phyloP scores from a whole-genome alignment of 2,329 filamentous ascomycete species.

The Plectosphaerella sp. region DNA sequence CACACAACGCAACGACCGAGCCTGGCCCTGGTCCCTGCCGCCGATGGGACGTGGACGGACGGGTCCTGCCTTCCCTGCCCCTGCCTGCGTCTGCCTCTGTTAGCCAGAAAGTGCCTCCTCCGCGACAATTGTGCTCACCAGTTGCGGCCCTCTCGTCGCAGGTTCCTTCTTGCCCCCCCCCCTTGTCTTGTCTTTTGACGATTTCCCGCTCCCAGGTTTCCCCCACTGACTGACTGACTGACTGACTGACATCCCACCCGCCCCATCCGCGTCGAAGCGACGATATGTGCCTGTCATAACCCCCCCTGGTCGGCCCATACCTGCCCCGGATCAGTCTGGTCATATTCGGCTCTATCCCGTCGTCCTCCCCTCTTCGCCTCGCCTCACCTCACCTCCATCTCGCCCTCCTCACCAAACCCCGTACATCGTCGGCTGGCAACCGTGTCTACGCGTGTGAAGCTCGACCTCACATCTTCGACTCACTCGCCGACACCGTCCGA shows the following conservation, averaged over 20 bases:
- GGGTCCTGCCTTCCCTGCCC: too few species aligned
- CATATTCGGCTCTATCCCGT: not conserved
- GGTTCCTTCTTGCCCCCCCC: not conserved
- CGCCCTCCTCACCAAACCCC: not conserved
- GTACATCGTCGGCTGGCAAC: constrained; percentile 1
- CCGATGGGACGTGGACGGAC: too few species aligned
- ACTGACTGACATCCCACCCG: not conserved
- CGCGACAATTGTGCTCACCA: not conserved
- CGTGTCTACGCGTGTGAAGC: not conserved
- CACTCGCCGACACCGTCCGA: not conserved
- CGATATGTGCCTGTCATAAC: not conserved
- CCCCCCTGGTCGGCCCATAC: not conserved
- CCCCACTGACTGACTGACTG: not conserved
- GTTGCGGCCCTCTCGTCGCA: not conserved
- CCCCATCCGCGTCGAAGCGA: too few species aligned
- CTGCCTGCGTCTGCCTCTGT: too few species aligned
- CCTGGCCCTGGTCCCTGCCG: too few species aligned
- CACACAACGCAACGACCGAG: not conserved
- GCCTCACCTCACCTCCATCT: not conserved
- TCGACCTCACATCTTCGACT: not conserved
- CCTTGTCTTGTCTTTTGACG: not conserved
- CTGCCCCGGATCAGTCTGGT: not conserved
- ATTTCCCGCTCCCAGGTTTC: not conserved
- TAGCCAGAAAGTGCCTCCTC: not conserved
- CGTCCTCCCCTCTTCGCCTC: not conserved